These are phyloP conservation scores for Naganishia sp. DNA, from an alignment of 1,284 basidiomycete species.

Conservation along the genomic window DNA sequence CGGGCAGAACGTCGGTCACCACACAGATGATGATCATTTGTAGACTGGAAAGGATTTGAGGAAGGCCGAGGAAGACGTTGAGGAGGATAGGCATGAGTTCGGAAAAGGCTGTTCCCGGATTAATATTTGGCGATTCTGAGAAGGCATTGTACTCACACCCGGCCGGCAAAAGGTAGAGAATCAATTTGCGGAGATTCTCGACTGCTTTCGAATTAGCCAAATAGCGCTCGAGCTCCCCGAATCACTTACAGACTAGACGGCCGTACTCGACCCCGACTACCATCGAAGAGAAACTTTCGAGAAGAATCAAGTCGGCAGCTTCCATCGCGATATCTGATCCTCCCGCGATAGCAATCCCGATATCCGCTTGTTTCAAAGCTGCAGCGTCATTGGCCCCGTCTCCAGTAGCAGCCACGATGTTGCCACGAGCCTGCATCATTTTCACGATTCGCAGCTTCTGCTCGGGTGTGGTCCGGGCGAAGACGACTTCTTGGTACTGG, in stretches of 20 bases:
- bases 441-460: constrained; percentile 71
- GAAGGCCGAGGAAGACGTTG: constrained; percentile 58
- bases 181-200: constrained; percentile 61
- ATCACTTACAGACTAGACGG: constrained; percentile 57
- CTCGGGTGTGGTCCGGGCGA: constrained; percentile 71
- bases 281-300: constrained; percentile 53
- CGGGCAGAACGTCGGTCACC: constrained; percentile 60
- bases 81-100: constrained; percentile 70
- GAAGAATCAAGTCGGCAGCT: constrained; percentile 52
- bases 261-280: constrained; percentile 59
- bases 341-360: constrained; percentile 58
- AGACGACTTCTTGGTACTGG: constrained; percentile 68
- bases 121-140: neutral
- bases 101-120: constrained; percentile 57
- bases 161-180: constrained; percentile 53
- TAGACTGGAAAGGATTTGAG: constrained; percentile 60
- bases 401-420: constrained; percentile 63
- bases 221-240: neutral
- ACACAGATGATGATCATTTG: constrained; percentile 63
- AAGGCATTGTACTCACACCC: constrained; percentile 31
- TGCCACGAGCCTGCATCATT: constrained; percentile 60
- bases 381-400: constrained; percentile 71
- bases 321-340: constrained; percentile 56
- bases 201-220: neutral
- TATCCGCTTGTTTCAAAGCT: constrained; percentile 53